Conservation (phyloP, 164 flowering plant species). For the Warburgia ugandensis region DNA sequence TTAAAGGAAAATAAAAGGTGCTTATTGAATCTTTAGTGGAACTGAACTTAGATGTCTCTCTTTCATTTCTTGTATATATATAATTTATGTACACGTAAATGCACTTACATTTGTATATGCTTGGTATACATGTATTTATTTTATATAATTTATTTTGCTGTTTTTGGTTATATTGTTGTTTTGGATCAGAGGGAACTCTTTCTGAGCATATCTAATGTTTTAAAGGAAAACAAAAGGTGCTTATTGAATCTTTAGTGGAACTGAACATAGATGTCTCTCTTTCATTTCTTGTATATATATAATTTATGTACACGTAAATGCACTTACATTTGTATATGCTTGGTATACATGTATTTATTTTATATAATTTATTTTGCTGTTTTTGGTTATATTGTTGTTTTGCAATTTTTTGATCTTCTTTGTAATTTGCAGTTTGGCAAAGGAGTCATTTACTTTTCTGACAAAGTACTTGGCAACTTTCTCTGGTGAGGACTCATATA, state of each 20-base stretch:
- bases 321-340: not conserved
- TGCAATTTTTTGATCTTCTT: not conserved
- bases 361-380: not conserved
- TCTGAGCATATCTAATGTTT: constrained; percentile 57
- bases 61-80: too few relatives aligned
- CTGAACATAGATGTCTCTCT: too few relatives aligned
- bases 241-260: not conserved
- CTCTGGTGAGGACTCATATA: constrained; percentile 61
- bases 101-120: not conserved
- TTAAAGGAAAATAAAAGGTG: constrained; percentile 78
- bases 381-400: not conserved
- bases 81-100: too few relatives aligned
- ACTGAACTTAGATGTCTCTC: not conserved
- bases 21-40: not conserved
- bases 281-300: too few relatives aligned
- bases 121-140: not conserved
- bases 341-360: not conserved
- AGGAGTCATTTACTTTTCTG: constrained; percentile 67
- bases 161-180: not conserved
- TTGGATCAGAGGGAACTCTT: constrained; percentile 73
- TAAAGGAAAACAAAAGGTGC: constrained; percentile 77
- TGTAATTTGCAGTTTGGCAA: constrained; percentile 47
- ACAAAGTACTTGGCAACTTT: constrained; percentile 89
- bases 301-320: too few relatives aligned
- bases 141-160: not conserved